phyloP scores from a whole-genome alignment of 148 eudicot species.

The Rhododendron williamsianum region DNA sequence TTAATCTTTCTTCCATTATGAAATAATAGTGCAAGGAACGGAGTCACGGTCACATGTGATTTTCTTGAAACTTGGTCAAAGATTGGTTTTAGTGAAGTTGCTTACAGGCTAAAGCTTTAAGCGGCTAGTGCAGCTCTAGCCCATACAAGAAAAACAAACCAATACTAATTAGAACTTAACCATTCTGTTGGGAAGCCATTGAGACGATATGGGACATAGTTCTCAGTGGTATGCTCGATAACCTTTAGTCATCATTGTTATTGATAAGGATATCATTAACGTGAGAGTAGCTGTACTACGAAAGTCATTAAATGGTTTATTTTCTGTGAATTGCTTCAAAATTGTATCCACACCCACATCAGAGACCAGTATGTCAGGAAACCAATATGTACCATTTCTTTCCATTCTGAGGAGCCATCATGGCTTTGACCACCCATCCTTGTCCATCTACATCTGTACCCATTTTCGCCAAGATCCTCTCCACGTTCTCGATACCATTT shows the following conservation, averaged over 20 bases:
- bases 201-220: not conserved
- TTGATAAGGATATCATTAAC: slow-evolving; percentile 4
- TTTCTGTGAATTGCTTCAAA: not conserved
- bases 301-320: not conserved
- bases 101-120: not conserved
- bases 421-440: slow-evolving; percentile 89
- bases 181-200: not conserved
- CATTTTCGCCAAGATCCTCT: slow-evolving; percentile 87
- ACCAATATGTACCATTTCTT: slow-evolving; percentile 73
- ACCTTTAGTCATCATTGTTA: not conserved
- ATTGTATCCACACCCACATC: not conserved
- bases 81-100: not conserved
- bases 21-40: not conserved
- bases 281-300: not conserved
- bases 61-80: not conserved
- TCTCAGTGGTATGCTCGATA: not conserved
- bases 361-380: not conserved
- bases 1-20: not conserved
- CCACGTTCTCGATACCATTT: slow-evolving; percentile 88
- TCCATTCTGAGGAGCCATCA: slow-evolving; percentile 88
- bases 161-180: not conserved
- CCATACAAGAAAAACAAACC: not conserved
- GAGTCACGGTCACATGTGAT: not conserved
- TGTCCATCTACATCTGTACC: slow-evolving; percentile 92
- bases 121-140: not conserved